phyloP scores from a whole-genome alignment of 139 green algal genomes.

The Gonium pectorale region DNA sequence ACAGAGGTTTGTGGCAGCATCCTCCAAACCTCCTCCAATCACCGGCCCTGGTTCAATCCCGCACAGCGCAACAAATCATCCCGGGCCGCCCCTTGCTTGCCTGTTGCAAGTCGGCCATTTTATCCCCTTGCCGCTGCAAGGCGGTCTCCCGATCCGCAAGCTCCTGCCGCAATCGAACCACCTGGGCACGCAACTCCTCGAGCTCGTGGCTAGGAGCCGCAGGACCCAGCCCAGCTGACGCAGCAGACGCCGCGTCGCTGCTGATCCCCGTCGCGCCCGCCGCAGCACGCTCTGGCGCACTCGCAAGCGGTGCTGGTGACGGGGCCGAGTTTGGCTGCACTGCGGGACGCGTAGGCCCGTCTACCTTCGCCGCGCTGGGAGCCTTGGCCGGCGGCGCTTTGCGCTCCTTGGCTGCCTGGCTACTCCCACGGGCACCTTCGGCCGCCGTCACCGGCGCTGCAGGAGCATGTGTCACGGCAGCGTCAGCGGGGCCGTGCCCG shows the following conservation, averaged over 20 bases:
- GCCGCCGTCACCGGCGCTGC: too few species aligned
- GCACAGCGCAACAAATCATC: background rate
- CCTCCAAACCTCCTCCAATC: background rate
- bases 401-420: too few species aligned
- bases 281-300: background rate
- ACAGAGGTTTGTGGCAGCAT: too few species aligned
- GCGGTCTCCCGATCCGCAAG: conserved; percentile 68
- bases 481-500: too few species aligned
- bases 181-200: conserved; percentile 28
- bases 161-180: conserved; percentile 56
- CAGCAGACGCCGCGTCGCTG: background rate
- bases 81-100: conserved; percentile 4
- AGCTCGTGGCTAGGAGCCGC: background rate
- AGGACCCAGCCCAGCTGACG: too few species aligned
- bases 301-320: too few species aligned
- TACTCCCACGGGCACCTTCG: too few species aligned
- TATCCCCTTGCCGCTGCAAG: conserved; percentile 68
- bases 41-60: background rate
- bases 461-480: too few species aligned
- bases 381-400: too few species aligned
- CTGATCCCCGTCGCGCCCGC: background rate
- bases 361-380: too few species aligned
- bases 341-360: too few species aligned
- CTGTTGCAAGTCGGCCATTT: conserved; percentile 61
- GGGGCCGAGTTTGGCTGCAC: too few species aligned